Base-by-base conservation (phyloP, 371 early-diverging fungal species). In the Lichtheimia ramosa region DNA sequence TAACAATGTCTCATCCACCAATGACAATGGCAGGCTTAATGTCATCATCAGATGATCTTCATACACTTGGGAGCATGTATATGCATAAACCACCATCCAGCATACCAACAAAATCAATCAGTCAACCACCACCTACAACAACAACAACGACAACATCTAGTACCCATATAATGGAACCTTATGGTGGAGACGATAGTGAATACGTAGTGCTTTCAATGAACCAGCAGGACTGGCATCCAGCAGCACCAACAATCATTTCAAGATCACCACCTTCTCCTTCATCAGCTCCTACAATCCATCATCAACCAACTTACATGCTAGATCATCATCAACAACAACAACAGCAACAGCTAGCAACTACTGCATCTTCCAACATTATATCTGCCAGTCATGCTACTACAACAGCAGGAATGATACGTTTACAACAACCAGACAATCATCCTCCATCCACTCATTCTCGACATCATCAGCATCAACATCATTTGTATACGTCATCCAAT, bases 161-260 rank as follows among this genome's bases (percentile, higher is more conserved):
- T 14, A 14, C 21, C 16, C 6, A 7, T 21, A 8, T 40, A 39
- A 53, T 53, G 39, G 40, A 34, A 53, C n/a, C 16, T 2, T 40
- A n/a, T 6, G 5, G 16, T n/a, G 8, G 16, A 53, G 27, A 53
- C 25, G 40, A 53, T 21, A 24, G 23, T 3, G 50, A 21, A 14
- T 53, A 53, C 21, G 53, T 53, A 10, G 53, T 53, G 4, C 16
- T 53, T 18, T 53, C 53, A 20, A 53, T 53, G 53, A 40, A 40
- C 39, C 53, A 53, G 34, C 34, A 34, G 34, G 34, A 34, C 34
- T 34, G 34, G 34, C 6, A 34, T 10, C 34, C 34, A 34, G 10
- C 34, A 34, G 34, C 34, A 34, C 34, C 34, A 34, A 34, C 34
- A 5, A 34, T 34, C 34, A 34, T 34, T 34, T 34, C 34, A 8